Base-by-base conservation (phyloP, 1,284 basidiomycete genomes). In the Prillingera fragicola region DNA sequence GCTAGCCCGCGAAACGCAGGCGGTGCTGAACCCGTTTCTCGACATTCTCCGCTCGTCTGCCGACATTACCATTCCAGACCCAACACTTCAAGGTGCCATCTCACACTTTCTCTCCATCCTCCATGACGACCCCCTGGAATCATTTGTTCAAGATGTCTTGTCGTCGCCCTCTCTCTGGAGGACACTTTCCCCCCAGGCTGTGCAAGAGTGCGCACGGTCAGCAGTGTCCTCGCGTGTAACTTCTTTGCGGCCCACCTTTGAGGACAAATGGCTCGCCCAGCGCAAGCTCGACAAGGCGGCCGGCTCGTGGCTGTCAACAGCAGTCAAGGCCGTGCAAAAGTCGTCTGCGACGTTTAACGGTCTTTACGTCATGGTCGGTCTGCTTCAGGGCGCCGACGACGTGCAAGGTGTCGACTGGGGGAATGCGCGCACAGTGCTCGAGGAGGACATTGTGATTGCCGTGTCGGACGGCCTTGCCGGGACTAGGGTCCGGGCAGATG, bases 31-130 rank as follows among this genome's bases (percentile, higher is more conserved):
- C 21, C 52, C 56, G 6, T 62, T 67, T 41, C 21, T 61, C 17
- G 32, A 42, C 4, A 39, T 55, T 6, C 51, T 66, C 18, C 37
- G 40, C 8, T 60, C 57, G 1, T 15, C 52, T 5, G 32, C 38
- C 2, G 34, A 51, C 2, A 48, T 57, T 26, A 33, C 45, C 2
- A 48, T 69, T n/a, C 63, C 66, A 3, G 14, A 29, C 10, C 43
- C 53, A 19, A 65, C 62, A 0, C 41, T 67, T 5, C 43, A 50
- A 17, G 64, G 66, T 6, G 66, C 64, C 0, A 54, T 67, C 23
- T 57, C 56, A 3, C 66, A 69, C 47, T 69, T 61, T 51, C 45
- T 67, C 12, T 46, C 54, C 1, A 50, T 51, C n/a, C 48, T 62
- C 14, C 45, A 55, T 8, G 33, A 35, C 3, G 33, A 41, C 8